Evolutionary conservation across 1,139 yeast species (phyloP), one percentile per base, ranked within the genome.

Genomic region (Kluyveromyces sp.): DNA sequence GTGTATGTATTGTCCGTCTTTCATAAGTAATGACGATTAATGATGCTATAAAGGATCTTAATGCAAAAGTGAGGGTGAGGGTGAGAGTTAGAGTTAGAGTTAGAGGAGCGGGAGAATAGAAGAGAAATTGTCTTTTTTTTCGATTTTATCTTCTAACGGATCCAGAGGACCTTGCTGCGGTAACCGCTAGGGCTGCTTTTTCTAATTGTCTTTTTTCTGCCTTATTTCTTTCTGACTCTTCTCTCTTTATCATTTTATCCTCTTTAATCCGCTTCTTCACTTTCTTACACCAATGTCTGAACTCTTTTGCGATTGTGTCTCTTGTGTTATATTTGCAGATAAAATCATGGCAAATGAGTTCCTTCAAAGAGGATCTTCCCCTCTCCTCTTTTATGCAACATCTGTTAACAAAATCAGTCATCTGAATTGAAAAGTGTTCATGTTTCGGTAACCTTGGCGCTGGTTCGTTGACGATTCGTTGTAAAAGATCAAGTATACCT

Each of bases 401-500:
- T 45, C 73, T 69, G 55, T 80, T 79, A 31, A 88, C 80, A 59
- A 88, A 86, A 45, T 70, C 68, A 51, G 84, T 73, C 55, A 88
- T 69, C 32, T 69, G 73, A 1, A 60, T 56, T 25, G 77, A 65
- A 52, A 68, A 76, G 4, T 47, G 43, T 7, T 61, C 66, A 6
- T 59, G 60, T 3, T 63, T 64, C 2, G 81, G 77, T 42, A 90
- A 72, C 1, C 76, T 70, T 8, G 98, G 98, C 0, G 97, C 92
- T 3, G 82, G 81, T 63, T 94, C 98, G 59, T 90, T 87, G 29
- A 92, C 98, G 43, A 92, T 90, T 54, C 96, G 71, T 66, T 92
- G 98, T 49, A 92, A 68, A 37, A 92, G 71, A 61, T 92, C 98
- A 54, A 92, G 71, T 41, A 92, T 90, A 3, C 97, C 96, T 59